These are phyloP conservation scores for Rhododendron kiyosumense DNA, from an alignment of 148 eudicot species.

Conservation along the genomic window DNA sequence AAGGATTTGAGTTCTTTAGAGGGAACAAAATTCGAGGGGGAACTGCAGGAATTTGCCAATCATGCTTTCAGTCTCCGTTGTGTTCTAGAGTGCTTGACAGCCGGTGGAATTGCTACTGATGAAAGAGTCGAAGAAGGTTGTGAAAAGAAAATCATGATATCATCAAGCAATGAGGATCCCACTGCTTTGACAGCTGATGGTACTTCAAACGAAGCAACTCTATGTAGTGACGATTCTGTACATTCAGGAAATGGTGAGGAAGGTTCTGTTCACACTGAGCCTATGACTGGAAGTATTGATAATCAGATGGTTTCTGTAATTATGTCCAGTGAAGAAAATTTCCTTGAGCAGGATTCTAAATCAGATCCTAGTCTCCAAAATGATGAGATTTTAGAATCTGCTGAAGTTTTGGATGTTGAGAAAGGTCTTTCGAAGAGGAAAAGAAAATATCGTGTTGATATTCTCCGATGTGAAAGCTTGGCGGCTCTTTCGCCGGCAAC, in stretches of 20 bases:
- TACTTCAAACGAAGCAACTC: conserved; percentile 14
- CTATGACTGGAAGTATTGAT: conserved; percentile 19
- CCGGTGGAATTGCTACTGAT: conserved; percentile 72
- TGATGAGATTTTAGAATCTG: conserved; percentile 34
- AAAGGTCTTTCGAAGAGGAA: conserved; percentile 39
- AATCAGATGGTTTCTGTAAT: conserved; percentile 20
- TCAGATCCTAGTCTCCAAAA: conserved; percentile 28
- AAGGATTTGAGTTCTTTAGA: conserved; percentile 85
- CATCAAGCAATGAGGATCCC: conserved; percentile 34
- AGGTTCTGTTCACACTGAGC: conserved; percentile 22
- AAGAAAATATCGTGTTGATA: conserved; percentile 73
- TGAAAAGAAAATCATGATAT: conserved; percentile 24
- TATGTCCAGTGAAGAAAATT: conserved; percentile 20
- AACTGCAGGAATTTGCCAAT: conserved; percentile 97
- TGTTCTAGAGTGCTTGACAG: conserved; percentile 78
- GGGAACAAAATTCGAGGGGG: conserved; percentile 95
- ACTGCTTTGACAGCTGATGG: conserved; percentile 27
- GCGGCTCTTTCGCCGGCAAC: conserved; percentile 82
- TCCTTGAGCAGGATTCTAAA: conserved; percentile 22
- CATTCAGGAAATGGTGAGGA: conserved; percentile 19
- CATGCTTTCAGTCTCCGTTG: conserved; percentile 97
- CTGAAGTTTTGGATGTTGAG: conserved; percentile 20
- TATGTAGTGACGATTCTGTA: conserved; percentile 20
- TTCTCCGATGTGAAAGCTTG: conserved; percentile 95
- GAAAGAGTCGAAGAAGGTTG: conserved; percentile 20